phyloP scores from a whole-genome alignment of 1,139 yeast genomes.

The Arxiozyma telluris region DNA sequence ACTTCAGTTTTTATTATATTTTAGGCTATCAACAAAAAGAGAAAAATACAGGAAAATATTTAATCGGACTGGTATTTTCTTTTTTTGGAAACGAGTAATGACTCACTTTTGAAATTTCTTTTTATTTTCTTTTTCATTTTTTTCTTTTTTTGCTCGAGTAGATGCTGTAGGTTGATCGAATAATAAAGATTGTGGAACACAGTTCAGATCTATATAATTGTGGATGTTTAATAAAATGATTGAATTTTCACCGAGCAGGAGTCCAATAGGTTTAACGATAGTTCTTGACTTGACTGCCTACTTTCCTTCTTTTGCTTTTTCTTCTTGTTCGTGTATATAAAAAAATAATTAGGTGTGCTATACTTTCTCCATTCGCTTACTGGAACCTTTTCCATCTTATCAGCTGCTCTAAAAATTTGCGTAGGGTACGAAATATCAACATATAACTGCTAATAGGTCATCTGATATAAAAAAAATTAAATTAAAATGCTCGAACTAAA shows the following conservation, averaged over 20 bases:
- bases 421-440: neutral
- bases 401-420: neutral
- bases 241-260: neutral
- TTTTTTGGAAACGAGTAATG: neutral
- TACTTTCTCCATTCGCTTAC: neutral
- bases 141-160: neutral
- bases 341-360: neutral
- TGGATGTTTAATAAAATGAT: neutral
- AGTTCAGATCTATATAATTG: neutral
- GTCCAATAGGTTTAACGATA: neutral
- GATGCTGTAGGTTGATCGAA: neutral
- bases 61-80: neutral
- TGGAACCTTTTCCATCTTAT: neutral
- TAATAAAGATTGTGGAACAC: neutral
- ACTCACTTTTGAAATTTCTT: neutral
- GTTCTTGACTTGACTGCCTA: no score
- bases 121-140: no score
- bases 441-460: neutral
- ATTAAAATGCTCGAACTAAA: neutral
- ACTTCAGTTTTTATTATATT: no score
- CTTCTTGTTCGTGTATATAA: no score
- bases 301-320: neutral
- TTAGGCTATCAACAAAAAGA: neutral
- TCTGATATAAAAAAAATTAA: no score
- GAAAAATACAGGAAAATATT: no score